Conservation (phyloP, 139 green algal species). For the Tetraselmis chui region DNA sequence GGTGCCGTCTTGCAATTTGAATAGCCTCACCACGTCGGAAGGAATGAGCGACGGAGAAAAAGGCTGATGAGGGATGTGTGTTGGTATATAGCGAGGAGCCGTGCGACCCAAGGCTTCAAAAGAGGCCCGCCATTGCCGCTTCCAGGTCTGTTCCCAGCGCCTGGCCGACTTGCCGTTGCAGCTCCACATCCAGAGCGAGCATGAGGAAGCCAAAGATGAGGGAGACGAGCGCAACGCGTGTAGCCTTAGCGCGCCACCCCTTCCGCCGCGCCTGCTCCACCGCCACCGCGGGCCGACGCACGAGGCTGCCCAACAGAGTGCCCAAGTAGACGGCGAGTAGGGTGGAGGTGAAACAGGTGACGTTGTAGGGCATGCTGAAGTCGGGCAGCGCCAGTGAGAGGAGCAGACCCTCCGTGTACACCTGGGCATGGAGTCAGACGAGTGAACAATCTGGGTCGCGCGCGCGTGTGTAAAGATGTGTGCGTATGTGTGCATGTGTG, state of each 20-base stretch:
- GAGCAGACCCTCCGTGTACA: slow-evolving; percentile 48
- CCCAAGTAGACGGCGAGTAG: slow-evolving; percentile 74
- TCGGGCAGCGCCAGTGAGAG: slow-evolving; percentile 77
- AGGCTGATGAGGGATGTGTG: too few species aligned
- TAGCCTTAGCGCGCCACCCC: not conserved
- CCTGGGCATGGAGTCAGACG: slow-evolving; percentile 15
- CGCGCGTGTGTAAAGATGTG: too few species aligned
- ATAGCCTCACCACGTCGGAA: not conserved
- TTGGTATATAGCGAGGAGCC: not conserved
- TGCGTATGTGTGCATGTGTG: too few species aligned
- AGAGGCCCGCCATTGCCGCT: not conserved
- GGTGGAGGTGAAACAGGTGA: slow-evolving; percentile 80
- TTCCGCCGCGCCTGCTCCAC: not conserved
- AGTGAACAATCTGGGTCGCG: too few species aligned
- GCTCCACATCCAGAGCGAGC: slow-evolving; percentile 38
- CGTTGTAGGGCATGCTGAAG: slow-evolving; percentile 95
- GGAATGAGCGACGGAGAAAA: not conserved
- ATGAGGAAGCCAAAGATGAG: slow-evolving; percentile 18
- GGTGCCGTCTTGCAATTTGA: not conserved
- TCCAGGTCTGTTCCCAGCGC: not conserved
- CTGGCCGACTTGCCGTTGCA: slow-evolving; percentile 13
- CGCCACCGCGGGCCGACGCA: slow-evolving; percentile 5
- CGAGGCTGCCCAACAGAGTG: slow-evolving; percentile 41
- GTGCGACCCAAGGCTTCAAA: not conserved
- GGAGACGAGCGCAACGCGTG: slow-evolving; percentile 16